phyloP scores from a whole-genome alignment of 169 alveolate species.

The Eimeria brunetti region DNA sequence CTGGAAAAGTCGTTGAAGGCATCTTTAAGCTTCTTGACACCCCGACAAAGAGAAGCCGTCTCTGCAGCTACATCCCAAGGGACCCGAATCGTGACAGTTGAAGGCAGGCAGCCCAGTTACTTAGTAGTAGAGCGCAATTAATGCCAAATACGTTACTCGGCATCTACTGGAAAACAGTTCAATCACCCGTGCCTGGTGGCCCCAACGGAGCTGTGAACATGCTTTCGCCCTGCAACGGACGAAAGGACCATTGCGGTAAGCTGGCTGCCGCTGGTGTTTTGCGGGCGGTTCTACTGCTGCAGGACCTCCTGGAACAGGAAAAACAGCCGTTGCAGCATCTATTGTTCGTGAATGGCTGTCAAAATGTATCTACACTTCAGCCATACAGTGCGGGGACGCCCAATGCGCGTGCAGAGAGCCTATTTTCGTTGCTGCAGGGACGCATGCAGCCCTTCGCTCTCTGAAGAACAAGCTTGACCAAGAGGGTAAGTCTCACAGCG shows the following conservation, averaged over 20 bases:
- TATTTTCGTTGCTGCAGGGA: conserved; percentile 69
- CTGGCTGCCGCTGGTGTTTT: not conserved
- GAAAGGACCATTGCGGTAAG: not conserved
- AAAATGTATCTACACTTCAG: conserved; percentile 1
- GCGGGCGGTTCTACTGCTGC: conserved; percentile 3
- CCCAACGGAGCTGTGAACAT: not conserved
- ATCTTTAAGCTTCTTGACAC: conserved; percentile 13
- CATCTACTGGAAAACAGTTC: not conserved
- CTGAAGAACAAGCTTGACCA: conserved; percentile 54
- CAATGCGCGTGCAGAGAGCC: conserved; percentile 54
- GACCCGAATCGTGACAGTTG: conserved; percentile 51
- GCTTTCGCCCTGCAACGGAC: not conserved
- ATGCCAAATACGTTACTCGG: not conserved
- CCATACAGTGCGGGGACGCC: conserved; percentile 4
- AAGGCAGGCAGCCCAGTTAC: conserved; percentile 24
- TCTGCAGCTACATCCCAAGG: conserved; percentile 62
- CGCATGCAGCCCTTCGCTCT: conserved; percentile 72
- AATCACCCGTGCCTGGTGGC: not conserved
- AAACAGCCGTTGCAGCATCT: conserved; percentile 61
- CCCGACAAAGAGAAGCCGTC: conserved; percentile 63
- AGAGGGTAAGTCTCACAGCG: conserved; percentile 10
- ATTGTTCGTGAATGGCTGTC: conserved; percentile 55
- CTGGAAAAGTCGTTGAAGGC: not conserved
- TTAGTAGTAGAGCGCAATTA: not conserved
- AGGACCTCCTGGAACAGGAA: conserved; percentile 72